Percentiles rank a stretch among this genome's conserved stretches.
These are phyloP conservation scores for Biscogniauxia sp. DNA, from an alignment of 2,329 filamentous ascomycete genomes.

Conservation along the genomic window DNA sequence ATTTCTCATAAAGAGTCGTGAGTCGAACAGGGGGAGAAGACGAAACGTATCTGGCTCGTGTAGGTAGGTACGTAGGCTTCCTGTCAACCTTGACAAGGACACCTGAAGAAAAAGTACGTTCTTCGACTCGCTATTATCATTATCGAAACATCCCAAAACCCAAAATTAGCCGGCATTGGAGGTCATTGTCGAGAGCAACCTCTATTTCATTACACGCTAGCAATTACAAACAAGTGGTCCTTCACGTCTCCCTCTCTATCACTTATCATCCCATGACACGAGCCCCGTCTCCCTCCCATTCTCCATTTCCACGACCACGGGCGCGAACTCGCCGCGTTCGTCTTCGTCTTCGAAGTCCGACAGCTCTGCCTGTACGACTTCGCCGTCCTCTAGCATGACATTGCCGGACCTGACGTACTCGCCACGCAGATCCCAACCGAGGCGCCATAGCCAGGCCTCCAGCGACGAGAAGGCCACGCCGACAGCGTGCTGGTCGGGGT, in stretches of 20 bases:
- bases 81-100: no score
- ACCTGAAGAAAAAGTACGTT: no score
- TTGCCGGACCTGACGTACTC: slow-evolving; percentile 48
- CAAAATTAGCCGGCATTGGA: neutral
- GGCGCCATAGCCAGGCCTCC: slow-evolving; percentile 45
- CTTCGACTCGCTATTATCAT: no score
- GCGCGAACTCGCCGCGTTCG: slow-evolving; percentile 51
- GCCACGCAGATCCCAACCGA: slow-evolving; percentile 55
- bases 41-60: no score
- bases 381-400: slow-evolving; percentile 52
- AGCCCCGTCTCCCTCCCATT: slow-evolving; percentile 50
- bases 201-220: neutral
- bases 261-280: slow-evolving; percentile 44
- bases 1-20: neutral
- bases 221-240: neutral
- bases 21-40: no score
- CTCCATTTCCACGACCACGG: slow-evolving; percentile 51
- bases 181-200: no score
- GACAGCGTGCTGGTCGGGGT: slow-evolving; percentile 42
- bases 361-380: slow-evolving; percentile 47
- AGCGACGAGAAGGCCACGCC: slow-evolving; percentile 49
- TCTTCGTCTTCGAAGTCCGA: slow-evolving; percentile 54
- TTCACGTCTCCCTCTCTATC: neutral
- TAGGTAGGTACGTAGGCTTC: neutral
- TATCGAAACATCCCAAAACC: neutral